Percentiles rank a stretch among this genome's conserved stretches.
Conservation (phyloP, 257 asterid genomes). For the Plantago elongata region DNA sequence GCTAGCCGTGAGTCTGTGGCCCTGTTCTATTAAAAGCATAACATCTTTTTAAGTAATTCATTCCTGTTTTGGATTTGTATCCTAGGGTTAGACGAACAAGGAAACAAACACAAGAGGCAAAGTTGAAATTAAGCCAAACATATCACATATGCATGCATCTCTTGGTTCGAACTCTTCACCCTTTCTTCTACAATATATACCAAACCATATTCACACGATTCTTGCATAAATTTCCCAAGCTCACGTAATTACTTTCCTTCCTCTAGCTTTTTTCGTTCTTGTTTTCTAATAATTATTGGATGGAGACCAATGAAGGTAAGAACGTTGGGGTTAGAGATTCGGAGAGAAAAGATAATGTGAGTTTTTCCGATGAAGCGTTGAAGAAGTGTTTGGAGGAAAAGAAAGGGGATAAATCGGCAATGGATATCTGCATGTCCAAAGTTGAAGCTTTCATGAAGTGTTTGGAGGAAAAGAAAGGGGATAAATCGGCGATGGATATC, state of each 20-base stretch:
- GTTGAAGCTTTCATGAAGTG: constrained; percentile 35
- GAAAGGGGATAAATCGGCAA: constrained; percentile 27
- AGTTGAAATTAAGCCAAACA: neutral
- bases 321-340: constrained; percentile 1
- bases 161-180: neutral
- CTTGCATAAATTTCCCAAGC: neutral
- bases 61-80: too few relatives aligned
- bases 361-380: constrained; percentile 27
- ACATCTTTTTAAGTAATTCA: too few relatives aligned
- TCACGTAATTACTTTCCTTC: neutral
- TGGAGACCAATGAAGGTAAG: constrained; percentile 6
- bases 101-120: too few relatives aligned
- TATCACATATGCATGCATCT: constrained; percentile 13
- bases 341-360: constrained; percentile 23
- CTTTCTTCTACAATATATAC: neutral
- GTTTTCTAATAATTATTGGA: too few relatives aligned
- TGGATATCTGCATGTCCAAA: constrained; percentile 29
- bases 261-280: too few relatives aligned
- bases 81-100: too few relatives aligned
- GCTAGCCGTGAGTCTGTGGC: too few relatives aligned
- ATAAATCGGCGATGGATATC: constrained; percentile 20
- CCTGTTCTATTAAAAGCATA: too few relatives aligned
- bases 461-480: constrained; percentile 34
- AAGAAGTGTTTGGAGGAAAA: constrained; percentile 37
- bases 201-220: too few relatives aligned